These are phyloP conservation scores for Paradendryphiella salina DNA, from an alignment of 2,329 filamentous ascomycete genomes.

Conservation along the genomic window DNA sequence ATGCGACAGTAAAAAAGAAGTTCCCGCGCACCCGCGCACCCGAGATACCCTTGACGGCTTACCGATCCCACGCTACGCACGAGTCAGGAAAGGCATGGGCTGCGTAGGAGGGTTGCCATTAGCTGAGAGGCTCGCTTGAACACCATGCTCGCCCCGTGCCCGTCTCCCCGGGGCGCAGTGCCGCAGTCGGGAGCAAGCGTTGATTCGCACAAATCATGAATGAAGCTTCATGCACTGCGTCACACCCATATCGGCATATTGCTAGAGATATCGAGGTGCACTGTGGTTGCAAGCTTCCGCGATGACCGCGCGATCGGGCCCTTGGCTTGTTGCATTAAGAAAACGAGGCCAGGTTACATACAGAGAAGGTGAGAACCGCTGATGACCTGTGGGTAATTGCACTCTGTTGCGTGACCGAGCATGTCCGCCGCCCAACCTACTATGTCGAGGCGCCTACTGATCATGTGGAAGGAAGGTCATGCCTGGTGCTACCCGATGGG, in stretches of 20 bases:
- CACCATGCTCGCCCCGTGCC: conserved; percentile 22
- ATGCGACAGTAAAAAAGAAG: conserved; percentile 38
- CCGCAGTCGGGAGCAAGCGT: conserved; percentile 4
- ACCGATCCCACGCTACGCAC: conserved; percentile 29
- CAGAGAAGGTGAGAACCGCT: conserved; percentile 21
- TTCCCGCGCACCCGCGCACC: conserved; percentile 27
- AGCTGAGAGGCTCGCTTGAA: conserved; percentile 31
- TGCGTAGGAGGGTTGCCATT: conserved; percentile 16
- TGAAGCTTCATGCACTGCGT: conserved; percentile 26
- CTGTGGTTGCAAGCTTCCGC: conserved; percentile 29
- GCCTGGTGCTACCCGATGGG: conserved; percentile 35
- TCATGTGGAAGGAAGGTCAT: conserved; percentile 35
- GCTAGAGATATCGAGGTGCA: conserved; percentile 22
- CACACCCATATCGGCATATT: conserved; percentile 24
- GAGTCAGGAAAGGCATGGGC: conserved; percentile 25
- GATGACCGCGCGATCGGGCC: conserved; percentile 36
- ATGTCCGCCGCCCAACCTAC: conserved; percentile 36
- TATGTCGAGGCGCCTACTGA: conserved; percentile 34
- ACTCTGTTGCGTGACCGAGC: conserved; percentile 38
- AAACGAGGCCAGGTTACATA: conserved; percentile 46
- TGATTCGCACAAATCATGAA: conserved; percentile 12
- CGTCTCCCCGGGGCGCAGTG: conserved; percentile 38
- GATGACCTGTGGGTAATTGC: conserved; percentile 26
- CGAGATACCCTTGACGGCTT: conserved; percentile 21
- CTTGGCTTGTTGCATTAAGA: conserved; percentile 37